Percentiles rank a stretch among this genome's conserved stretches.
These are phyloP conservation scores for Nemania sp. DNA, from an alignment of 2,329 filamentous ascomycete species.

Conservation along the genomic window DNA sequence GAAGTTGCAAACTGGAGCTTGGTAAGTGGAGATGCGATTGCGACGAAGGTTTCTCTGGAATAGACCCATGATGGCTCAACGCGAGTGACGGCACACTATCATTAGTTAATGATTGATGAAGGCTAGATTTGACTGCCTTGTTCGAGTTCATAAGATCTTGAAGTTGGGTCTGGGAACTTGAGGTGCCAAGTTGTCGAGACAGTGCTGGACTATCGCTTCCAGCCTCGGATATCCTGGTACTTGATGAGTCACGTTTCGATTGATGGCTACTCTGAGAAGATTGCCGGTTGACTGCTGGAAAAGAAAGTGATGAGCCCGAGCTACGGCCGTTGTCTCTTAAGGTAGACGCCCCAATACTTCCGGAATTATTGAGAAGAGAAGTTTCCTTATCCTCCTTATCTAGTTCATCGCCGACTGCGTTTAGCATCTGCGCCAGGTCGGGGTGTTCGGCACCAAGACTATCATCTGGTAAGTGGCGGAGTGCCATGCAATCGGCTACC, in stretches of 20 bases:
- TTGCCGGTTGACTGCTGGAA: constrained; percentile 45
- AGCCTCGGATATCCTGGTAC: constrained; percentile 45
- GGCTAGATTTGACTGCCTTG: constrained; percentile 58
- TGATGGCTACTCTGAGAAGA: constrained; percentile 56
- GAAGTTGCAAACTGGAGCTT: constrained; percentile 34
- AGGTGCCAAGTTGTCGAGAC: constrained; percentile 52
- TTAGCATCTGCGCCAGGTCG: constrained; percentile 29
- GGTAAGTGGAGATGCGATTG: constrained; percentile 37
- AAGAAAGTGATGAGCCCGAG: constrained; percentile 54
- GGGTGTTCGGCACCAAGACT: constrained; percentile 24
- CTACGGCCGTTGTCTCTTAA: constrained; percentile 55
- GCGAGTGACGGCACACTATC: constrained; percentile 61
- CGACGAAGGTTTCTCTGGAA: constrained; percentile 43
- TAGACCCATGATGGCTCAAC: constrained; percentile 54
- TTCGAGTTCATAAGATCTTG: constrained; percentile 65
- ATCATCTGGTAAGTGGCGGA: constrained; percentile 50
- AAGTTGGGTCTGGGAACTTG: constrained; percentile 57
- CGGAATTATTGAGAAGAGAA: constrained; percentile 47
- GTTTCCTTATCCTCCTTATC: constrained; percentile 43
- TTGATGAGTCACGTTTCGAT: constrained; percentile 52
- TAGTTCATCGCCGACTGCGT: constrained; percentile 35
- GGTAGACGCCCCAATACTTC: constrained; percentile 29
- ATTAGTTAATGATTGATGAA: constrained; percentile 59
- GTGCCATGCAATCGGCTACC: constrained; percentile 75
- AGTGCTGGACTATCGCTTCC: constrained; percentile 66